These are phyloP conservation scores for Aspergillus leporis DNA, from an alignment of 495 filamentous ascomycete species.

Conservation along the genomic window DNA sequence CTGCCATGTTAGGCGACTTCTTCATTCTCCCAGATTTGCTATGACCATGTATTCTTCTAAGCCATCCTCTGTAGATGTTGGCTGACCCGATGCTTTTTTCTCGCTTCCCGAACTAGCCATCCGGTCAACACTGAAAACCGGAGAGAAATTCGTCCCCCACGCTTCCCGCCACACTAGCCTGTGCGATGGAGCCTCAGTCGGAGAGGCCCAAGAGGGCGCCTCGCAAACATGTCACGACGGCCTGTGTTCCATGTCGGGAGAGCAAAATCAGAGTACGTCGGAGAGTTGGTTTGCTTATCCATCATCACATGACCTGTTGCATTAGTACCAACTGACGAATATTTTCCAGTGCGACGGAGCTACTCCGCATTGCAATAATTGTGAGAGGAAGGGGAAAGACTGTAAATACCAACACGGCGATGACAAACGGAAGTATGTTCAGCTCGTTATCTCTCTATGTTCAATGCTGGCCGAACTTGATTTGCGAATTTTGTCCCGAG, in stretches of 20 bases:
- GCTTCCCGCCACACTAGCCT: conserved; percentile 4
- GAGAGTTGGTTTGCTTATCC: background rate
- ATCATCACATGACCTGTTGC: background rate
- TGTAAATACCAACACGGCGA: conserved; percentile 53
- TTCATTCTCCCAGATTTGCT: background rate
- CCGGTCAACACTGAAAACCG: background rate
- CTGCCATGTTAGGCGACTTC: background rate
- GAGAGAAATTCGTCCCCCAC: conserved; percentile 1
- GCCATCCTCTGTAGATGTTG: conserved; percentile 20
- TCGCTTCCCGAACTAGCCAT: background rate
- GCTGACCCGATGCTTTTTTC: conserved; percentile 14
- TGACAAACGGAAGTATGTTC: conserved; percentile 49
- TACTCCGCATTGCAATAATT: conserved; percentile 49
- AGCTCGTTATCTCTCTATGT: background rate
- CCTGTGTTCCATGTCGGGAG: conserved; percentile 51
- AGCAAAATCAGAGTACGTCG: conserved; percentile 48
- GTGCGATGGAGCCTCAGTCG: conserved; percentile 31
- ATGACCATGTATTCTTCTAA: conserved; percentile 15
- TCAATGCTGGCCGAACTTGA: background rate
- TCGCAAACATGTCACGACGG: conserved; percentile 49
- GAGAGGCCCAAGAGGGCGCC: conserved; percentile 40
- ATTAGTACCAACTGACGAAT: conserved; percentile 7
- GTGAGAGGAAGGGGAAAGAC: conserved; percentile 46
- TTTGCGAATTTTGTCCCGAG: background rate
- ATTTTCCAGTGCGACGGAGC: conserved; percentile 44